Base-by-base conservation (phyloP, 805 yeast genomes). In the Wickerhamiella galacta region DNA sequence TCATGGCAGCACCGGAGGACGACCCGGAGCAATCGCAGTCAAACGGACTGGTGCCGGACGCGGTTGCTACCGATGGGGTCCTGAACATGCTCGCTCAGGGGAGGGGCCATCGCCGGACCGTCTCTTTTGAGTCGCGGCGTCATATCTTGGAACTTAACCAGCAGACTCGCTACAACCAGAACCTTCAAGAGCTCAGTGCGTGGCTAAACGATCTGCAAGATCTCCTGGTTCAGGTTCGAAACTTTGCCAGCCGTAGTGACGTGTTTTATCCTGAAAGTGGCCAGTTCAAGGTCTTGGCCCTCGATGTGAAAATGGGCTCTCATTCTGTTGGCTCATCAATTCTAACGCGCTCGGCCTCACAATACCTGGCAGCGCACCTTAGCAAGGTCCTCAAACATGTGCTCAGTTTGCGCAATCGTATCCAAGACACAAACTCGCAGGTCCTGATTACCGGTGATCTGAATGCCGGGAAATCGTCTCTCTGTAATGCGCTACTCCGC, bases 401-500 rank as follows among this genome's bases (percentile, higher is more conserved):
- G 31, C 46, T 57, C 6, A 70, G 83, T 12, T 59, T 92, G 39
- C 72, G 73, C 41, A 90, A 75, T 31, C 67, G 99, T 44, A 75
- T 90, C 11, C 90, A 77, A 42, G 95, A 92, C 46, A 81, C 90
- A 0, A 68, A 87, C 0, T 85, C 96, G 2, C 87, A 87, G 46
- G 95, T 90, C 1, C 73, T 90, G 39, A 85, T 90, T 24, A 92
- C 98, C 2, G 99, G 99, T 32, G 99, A 90, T 53, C 66, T 90
- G 43, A 90, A 90, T 51, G 78, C 98, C 0, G 99, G 99, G 3
- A 90, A 90, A 49, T 82, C 95, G 1, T 79, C 94, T 1, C 82
- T 90, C 46, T 90, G 98, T 55, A 90, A 90, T 50, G 87, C 95
- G 1, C 59, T 90, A 25, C 57, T 90, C 38, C 64, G 85, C 43